These are phyloP conservation scores for Boletus rubroflammeus DNA, from an alignment of 768 basidiomycete genomes.

Conservation along the genomic window DNA sequence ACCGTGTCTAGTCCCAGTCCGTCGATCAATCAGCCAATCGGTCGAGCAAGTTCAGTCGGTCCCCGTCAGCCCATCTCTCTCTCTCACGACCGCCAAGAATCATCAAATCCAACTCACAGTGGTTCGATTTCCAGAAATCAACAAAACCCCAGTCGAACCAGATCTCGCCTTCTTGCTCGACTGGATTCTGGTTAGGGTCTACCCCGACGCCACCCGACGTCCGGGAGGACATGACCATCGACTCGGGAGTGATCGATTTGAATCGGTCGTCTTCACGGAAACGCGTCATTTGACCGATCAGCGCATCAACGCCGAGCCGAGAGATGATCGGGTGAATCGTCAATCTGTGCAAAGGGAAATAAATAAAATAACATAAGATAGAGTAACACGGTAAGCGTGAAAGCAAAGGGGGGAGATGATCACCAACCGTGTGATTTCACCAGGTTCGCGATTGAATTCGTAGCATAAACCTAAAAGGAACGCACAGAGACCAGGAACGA, in stretches of 20 bases:
- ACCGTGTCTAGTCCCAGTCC: constrained; percentile 52
- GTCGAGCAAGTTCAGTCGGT: not conserved
- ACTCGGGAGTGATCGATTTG: constrained; percentile 84
- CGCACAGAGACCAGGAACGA: constrained; percentile 86
- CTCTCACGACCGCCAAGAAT: not conserved
- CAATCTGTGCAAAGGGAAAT: constrained; percentile 40
- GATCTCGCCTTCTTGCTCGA: constrained; percentile 70
- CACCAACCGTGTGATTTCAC: constrained; percentile 86
- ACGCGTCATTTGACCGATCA: constrained; percentile 81
- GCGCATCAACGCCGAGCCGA: constrained; percentile 85
- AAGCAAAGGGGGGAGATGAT: not conserved
- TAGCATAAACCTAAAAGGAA: constrained; percentile 94
- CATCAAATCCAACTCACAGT: constrained; percentile 62
- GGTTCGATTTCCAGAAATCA: constrained; percentile 98
- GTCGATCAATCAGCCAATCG: too few species aligned
- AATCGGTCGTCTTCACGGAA: constrained; percentile 92
- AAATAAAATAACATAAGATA: not conserved
- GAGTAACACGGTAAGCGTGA: not conserved
- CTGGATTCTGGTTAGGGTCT: constrained; percentile 11
- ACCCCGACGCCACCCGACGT: constrained; percentile 2
- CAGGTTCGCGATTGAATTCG: constrained; percentile 93
- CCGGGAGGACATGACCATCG: constrained; percentile 61
- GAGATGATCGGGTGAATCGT: constrained; percentile 89
- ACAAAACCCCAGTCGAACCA: constrained; percentile 99
- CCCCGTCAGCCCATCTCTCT: not conserved